phyloP scores from a whole-genome alignment of 2,329 filamentous ascomycete genomes.

The Colletotrichum destructivum region DNA sequence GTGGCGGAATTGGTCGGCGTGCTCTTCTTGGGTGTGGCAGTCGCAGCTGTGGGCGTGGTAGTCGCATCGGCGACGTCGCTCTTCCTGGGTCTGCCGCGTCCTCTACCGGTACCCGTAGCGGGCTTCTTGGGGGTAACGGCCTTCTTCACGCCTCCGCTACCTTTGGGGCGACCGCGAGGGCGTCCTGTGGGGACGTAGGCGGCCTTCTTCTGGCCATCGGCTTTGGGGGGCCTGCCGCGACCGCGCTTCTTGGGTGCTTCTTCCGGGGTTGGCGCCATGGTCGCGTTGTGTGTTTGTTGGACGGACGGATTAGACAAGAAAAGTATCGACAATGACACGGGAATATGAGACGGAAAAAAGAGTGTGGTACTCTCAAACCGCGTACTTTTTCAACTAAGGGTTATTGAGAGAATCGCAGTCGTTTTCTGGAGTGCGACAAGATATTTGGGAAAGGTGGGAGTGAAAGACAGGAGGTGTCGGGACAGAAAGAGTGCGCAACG shows the following conservation, averaged over 20 bases:
- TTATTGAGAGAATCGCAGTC: background rate
- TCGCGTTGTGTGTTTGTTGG: background rate
- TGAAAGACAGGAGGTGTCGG: background rate
- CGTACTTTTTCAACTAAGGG: background rate
- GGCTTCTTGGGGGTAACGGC: conserved; percentile 40
- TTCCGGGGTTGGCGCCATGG: conserved; percentile 43
- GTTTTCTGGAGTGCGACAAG: background rate
- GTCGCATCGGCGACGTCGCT: conserved; percentile 39
- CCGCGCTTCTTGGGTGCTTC: conserved; percentile 51
- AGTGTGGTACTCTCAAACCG: background rate
- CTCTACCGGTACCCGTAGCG: conserved; percentile 43
- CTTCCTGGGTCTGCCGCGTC: conserved; percentile 52
- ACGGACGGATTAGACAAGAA: background rate
- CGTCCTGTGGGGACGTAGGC: conserved; percentile 58
- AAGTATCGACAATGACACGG: conserved; percentile 13
- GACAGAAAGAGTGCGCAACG: background rate
- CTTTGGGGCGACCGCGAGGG: conserved; percentile 65
- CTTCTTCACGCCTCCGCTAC: conserved; percentile 53
- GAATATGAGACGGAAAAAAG: background rate
- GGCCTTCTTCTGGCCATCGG: conserved; percentile 55
- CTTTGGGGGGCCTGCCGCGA: conserved; percentile 57
- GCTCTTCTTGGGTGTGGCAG: conserved; percentile 34
- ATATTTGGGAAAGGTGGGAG: conserved; percentile 1
- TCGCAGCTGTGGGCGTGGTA: conserved; percentile 6
- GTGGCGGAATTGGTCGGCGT: conserved; percentile 28